Base-by-base conservation (phyloP, 2,329 filamentous ascomycete species). In the Beauveria scarabaeidicola region DNA sequence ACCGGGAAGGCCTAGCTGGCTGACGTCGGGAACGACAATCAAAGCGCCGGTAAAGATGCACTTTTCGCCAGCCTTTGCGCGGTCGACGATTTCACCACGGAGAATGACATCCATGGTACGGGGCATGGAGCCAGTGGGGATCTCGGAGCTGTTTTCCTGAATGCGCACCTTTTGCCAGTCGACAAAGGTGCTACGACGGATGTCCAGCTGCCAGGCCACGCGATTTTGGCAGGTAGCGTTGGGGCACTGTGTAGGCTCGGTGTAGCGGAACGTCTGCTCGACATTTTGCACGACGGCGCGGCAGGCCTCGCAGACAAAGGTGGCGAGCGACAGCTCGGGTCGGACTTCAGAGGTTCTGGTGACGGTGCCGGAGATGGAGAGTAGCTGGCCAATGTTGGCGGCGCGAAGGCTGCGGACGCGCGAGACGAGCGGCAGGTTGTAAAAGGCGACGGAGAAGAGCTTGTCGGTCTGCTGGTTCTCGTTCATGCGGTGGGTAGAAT, bases 131-230 rank as follows among this genome's bases (percentile, higher is more conserved):
- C 94, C 94, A 0, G 94, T 99, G 0, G 94, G 94, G 41, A 99
- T 99, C 72, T 99, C 94, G 4, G 93, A 93, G 66, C 91, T 96
- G 77, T 97, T 99, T 74, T 99, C 94, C 74, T 99, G 94, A 63
- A 97, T 91, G 63, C 95, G 89, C 25, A 97, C 91, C 73, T 97
- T 97, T 72, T 99, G 94, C 94, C 94, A 99, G 75, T 99, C 94
- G 63, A 99, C 89, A 71, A 99, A 99, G 0, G 92, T 97, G 73
- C 92, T 97, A 73, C 96, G 93, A 47, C 91, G 83, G 68, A 99
- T 97, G 67, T 99, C 93, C n/a, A 99, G 77, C 65, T 91, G 86
- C 94, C 94, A 99, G n/a, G 89, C 91, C 61, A 87, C 78, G 27
- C 94, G 87, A 75, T 99, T 99, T 67, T 87, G 87, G 72, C 94